A percentile compares a stretch with the other conserved stretches of the same genome.
phyloP scores from a whole-genome alignment of 306 rosid species.

The Begonia peltatifolia region DNA sequence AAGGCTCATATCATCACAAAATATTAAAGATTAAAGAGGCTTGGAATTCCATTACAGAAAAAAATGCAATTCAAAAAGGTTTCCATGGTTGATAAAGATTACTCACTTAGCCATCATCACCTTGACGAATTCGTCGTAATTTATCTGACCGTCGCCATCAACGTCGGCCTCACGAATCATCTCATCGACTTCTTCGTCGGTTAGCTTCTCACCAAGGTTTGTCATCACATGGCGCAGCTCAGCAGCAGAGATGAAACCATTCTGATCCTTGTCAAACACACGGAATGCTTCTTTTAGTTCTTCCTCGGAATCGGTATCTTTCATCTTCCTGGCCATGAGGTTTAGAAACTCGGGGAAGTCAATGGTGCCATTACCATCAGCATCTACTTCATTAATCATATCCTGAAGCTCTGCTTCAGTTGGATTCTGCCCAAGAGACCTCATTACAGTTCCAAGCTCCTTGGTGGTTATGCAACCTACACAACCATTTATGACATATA shows the following conservation, averaged over 20 bases:
- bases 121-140: conserved; percentile 73
- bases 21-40: no score
- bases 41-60: no score
- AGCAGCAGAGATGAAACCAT: conserved; percentile 84
- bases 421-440: conserved; percentile 78
- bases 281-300: conserved; percentile 85
- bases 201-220: conserved; percentile 78
- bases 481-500: no score
- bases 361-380: conserved; percentile 68
- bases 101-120: conserved; percentile 36
- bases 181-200: conserved; percentile 71
- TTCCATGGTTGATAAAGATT: no score
- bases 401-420: conserved; percentile 78
- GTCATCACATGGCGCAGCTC: conserved; percentile 87
- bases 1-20: no score
- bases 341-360: conserved; percentile 73
- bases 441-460: conserved; percentile 76
- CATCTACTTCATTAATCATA: conserved; percentile 82
- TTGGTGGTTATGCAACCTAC: conserved; percentile 71
- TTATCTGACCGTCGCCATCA: conserved; percentile 74
- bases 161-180: conserved; percentile 83
- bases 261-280: conserved; percentile 75
- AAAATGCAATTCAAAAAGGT: no score
- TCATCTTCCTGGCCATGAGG: conserved; percentile 82
- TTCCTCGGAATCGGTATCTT: conserved; percentile 69